These are phyloP conservation scores for Corniculantispora saksenae DNA, from an alignment of 2,329 filamentous ascomycete species.

Conservation along the genomic window DNA sequence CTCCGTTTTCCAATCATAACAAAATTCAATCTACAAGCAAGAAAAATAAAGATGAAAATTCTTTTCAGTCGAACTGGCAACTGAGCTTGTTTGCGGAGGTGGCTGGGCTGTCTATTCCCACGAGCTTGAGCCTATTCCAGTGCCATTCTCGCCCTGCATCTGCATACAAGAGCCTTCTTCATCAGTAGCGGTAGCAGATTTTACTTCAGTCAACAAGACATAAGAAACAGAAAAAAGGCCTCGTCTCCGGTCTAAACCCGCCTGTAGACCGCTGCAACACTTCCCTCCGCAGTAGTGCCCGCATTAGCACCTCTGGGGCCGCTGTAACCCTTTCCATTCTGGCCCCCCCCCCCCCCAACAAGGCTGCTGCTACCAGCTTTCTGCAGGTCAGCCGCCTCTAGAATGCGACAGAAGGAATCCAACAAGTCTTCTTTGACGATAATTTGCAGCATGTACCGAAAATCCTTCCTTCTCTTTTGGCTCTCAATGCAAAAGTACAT, in stretches of 20 bases:
- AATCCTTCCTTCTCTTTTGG: neutral
- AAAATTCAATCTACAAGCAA: too few species aligned
- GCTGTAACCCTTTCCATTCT: neutral
- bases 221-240: neutral
- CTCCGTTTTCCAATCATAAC: neutral
- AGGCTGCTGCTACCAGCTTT: neutral
- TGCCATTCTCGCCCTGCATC: too few species aligned
- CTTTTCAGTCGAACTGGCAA: neutral
- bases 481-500: neutral
- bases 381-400: neutral
- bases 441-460: neutral
- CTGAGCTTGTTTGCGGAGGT: too few species aligned
- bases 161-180: too few species aligned
- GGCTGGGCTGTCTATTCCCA: neutral
- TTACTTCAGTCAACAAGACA: too few species aligned
- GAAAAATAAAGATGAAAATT: too few species aligned
- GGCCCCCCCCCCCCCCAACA: neutral
- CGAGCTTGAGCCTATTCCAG: neutral
- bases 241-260: slow-evolving; percentile 9
- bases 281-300: neutral
- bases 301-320: neutral
- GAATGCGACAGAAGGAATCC: neutral
- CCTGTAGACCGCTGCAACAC: slow-evolving; percentile 1
- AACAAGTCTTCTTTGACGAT: neutral
- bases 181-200: too few species aligned